A percentile compares a stretch with the other conserved stretches of the same genome.
Conservation (phyloP, 371 early-diverging fungal species). For the Syncephalastrum sp. region DNA sequence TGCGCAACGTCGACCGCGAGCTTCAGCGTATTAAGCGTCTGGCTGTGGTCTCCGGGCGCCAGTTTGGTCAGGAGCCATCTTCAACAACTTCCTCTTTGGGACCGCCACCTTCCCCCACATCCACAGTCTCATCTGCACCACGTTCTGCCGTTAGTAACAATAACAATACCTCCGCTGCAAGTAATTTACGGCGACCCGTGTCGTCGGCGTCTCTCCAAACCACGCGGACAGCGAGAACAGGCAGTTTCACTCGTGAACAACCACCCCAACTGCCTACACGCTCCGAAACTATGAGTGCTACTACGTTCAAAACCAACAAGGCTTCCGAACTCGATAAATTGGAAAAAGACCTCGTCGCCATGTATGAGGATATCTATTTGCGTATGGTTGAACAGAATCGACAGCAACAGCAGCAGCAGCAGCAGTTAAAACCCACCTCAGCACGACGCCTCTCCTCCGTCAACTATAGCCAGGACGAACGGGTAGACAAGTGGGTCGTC, state of each 20-base stretch:
- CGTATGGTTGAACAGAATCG: neutral
- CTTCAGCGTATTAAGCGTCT: constrained; percentile 42
- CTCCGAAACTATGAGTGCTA: neutral
- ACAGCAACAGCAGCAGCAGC: no score
- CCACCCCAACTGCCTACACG: neutral
- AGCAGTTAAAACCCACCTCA: no score
- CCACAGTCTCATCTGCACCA: constrained; percentile 16
- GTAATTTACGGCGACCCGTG: no score
- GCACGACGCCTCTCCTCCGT: no score
- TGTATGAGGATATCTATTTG: constrained; percentile 13
- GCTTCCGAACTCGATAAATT: constrained; percentile 11
- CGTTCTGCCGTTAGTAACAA: constrained; percentile 1
- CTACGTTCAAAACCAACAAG: neutral
- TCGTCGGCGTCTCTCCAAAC: no score
- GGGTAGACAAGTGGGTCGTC: constrained; percentile 15
- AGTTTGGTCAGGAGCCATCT: constrained; percentile 21
- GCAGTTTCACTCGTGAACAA: neutral
- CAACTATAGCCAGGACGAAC: neutral
- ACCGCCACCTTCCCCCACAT: constrained; percentile 6
- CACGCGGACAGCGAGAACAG: constrained; percentile 2
- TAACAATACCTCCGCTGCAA: neutral
- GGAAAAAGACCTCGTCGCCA: constrained; percentile 12
- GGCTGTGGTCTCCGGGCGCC: constrained; percentile 42
- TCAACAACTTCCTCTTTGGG: neutral
- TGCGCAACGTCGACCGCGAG: constrained; percentile 35